Percentiles rank a stretch among this genome's conserved stretches.
These are phyloP conservation scores for Talaromyces sp. DNA, from an alignment of 2,329 filamentous ascomycete genomes.

Conservation along the genomic window DNA sequence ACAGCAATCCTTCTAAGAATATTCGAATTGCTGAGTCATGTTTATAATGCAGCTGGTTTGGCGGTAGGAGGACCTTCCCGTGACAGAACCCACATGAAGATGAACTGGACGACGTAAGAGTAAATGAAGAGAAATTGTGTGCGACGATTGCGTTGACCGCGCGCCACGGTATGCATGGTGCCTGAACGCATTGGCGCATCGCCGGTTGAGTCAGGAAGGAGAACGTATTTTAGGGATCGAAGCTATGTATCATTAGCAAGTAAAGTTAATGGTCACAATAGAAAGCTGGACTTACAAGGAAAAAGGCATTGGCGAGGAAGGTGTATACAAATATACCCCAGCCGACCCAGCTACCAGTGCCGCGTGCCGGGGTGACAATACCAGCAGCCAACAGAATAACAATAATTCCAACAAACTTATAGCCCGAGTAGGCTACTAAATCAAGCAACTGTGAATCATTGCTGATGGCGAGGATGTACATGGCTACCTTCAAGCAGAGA, in stretches of 20 bases:
- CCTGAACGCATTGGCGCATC: conserved; percentile 60
- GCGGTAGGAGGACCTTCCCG: conserved; percentile 46
- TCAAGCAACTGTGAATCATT: conserved; percentile 93
- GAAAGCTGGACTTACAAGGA: conserved; percentile 64
- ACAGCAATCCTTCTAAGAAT: not conserved
- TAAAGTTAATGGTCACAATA: not conserved
- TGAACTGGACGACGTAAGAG: conserved; percentile 87
- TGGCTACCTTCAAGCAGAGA: conserved; percentile 82
- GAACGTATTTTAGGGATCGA: conserved; percentile 90
- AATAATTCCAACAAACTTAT: conserved; percentile 98
- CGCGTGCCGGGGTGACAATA: conserved; percentile 70
- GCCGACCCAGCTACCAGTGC: conserved; percentile 82
- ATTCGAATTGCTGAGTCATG: not conserved
- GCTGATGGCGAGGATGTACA: conserved; percentile 88
- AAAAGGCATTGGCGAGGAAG: conserved; percentile 90
- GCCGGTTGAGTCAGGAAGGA: conserved; percentile 76
- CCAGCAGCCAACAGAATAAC: conserved; percentile 78
- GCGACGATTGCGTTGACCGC: conserved; percentile 79
- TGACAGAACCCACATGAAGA: conserved; percentile 85
- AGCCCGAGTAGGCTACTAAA: conserved; percentile 91
- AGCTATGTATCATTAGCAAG: conserved; percentile 56
- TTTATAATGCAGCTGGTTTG: conserved; percentile 16
- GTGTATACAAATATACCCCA: conserved; percentile 90
- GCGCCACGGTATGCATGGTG: conserved; percentile 67
- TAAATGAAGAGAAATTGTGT: conserved; percentile 94